A percentile compares a stretch with the other conserved stretches of the same genome.
Evolutionary conservation across 2,329 filamentous ascomycete species (phyloP).

Genomic region (Keithomyces neogunnii): DNA sequence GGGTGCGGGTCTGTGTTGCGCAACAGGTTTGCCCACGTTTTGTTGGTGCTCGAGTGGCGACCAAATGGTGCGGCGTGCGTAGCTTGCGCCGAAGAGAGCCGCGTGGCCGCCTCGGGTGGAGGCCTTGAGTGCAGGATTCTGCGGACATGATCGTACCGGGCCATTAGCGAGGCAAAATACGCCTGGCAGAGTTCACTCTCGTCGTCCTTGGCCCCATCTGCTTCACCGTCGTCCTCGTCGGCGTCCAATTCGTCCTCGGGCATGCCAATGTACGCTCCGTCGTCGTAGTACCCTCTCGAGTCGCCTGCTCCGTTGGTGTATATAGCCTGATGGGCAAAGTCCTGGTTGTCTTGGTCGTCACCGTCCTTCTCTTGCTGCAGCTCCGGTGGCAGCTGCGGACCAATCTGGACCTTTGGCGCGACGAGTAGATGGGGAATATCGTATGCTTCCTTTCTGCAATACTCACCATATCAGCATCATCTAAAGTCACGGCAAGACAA

Average conservation of each 20-base stretch:
- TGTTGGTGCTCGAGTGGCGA: constrained; percentile 38
- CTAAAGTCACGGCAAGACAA: background rate
- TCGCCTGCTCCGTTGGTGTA: constrained; percentile 44
- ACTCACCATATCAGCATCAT: constrained; percentile 43
- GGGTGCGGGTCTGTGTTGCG: constrained; percentile 47
- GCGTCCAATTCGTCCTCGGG: constrained; percentile 28
- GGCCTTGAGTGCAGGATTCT: constrained; percentile 47
- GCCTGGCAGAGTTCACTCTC: constrained; percentile 46
- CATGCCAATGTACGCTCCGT: constrained; percentile 69
- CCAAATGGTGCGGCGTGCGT: constrained; percentile 47
- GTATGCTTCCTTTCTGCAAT: constrained; percentile 63
- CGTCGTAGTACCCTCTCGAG: constrained; percentile 58
- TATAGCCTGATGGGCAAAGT: constrained; percentile 18
- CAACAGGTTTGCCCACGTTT: constrained; percentile 44
- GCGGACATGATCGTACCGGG: constrained; percentile 59
- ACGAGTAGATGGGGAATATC: constrained; percentile 64
- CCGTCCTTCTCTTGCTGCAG: constrained; percentile 22
- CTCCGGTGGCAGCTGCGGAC: constrained; percentile 39
- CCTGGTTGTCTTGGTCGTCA: constrained; percentile 25
- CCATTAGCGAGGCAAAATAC: constrained; percentile 59
- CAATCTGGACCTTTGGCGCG: constrained; percentile 47
- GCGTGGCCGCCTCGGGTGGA: constrained; percentile 40
- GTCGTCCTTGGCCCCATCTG: constrained; percentile 17
- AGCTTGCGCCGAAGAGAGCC: constrained; percentile 45
- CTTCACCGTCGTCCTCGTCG: constrained; percentile 14